Conservation (phyloP, 2,329 filamentous ascomycete genomes). For the Torrubiellomyces zombiae region DNA sequence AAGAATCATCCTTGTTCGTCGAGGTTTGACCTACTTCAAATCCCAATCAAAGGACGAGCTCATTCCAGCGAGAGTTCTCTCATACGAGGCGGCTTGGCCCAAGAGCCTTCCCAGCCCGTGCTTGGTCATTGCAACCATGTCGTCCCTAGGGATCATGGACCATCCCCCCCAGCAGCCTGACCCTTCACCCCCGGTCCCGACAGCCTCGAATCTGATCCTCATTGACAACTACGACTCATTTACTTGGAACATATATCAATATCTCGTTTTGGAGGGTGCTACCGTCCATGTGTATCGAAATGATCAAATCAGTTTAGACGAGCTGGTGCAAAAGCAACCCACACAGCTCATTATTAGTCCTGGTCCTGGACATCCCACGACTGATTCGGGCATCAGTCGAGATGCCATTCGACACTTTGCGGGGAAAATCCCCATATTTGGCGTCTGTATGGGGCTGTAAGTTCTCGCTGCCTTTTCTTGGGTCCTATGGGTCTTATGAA, state of each 20-base stretch:
- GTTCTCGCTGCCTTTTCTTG: slow-evolving; percentile 15
- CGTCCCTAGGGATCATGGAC: slow-evolving; percentile 41
- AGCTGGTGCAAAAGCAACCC: slow-evolving; percentile 67
- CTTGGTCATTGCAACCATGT: slow-evolving; percentile 21
- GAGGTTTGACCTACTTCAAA: no score
- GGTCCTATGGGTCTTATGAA: background rate
- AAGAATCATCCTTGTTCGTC: no score
- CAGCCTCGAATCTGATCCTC: slow-evolving; percentile 77
- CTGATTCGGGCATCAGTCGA: slow-evolving; percentile 84
- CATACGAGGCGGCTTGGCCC: no score
- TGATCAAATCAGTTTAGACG: slow-evolving; percentile 73
- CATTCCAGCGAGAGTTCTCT: no score
- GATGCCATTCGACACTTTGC: slow-evolving; percentile 82
- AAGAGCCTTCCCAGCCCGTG: background rate
- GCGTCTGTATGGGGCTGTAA: slow-evolving; percentile 97
- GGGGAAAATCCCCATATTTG: slow-evolving; percentile 86
- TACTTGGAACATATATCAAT: slow-evolving; percentile 99
- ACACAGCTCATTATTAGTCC: slow-evolving; percentile 92
- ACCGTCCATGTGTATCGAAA: slow-evolving; percentile 82
- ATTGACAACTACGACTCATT: slow-evolving; percentile 99
- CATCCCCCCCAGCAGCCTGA: slow-evolving; percentile 77
- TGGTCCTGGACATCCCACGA: slow-evolving; percentile 80
- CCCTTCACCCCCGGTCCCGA: slow-evolving; percentile 53
- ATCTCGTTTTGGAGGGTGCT: slow-evolving; percentile 89
- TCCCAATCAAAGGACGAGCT: no score